Evolutionary conservation across 768 basidiomycete species (phyloP), one percentile per base, ranked within the genome.

Genomic region (Mycena venus): DNA sequence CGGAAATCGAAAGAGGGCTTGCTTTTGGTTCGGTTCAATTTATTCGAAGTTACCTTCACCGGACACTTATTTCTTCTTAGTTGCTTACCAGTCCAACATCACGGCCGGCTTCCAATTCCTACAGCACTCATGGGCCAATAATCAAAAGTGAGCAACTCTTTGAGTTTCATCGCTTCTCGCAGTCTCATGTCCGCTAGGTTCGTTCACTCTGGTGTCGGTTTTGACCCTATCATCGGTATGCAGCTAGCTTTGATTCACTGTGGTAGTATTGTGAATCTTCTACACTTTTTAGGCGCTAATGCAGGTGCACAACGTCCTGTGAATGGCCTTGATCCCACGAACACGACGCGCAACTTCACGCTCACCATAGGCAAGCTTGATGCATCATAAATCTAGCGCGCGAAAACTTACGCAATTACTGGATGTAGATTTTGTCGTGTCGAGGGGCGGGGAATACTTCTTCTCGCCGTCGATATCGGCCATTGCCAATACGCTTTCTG

Each of bases 381-480:
- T 3, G n/a, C n/a, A n/a, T 44, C 29, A 5, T 4, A 44, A 4
- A 44, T 9, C 4, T 12, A 3, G 29, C 27, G 17, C 2, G 4
- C 44, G 4, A 14, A 44, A 10, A 44, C n/a, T n/a, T n/a, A n/a
- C n/a, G 40, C 42, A 9, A 34, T 0, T 21, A 5, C 27, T n/a
- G 34, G 68, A n/a, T n/a, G n/a, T n/a, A n/a, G 74, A 75, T 65
- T 81, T 80, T 56, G 75, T 83, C 56, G 74, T 71, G 21, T 78
- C 80, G 19, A 74, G 82, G n/a, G 78, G 82, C 42, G 80, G 82
- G 34, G 83, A 81, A 36, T 81, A 81, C 61, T 83, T 82, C 72
- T 83, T 83, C 67, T 72, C 79, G 9, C 83, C 82, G 2, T 80
- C 80, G 21, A 71, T 82, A 47, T 80, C 81, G 4, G 80, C 80